A percentile compares a stretch with the other conserved stretches of the same genome.
phyloP scores from a whole-genome alignment of 331 rosid genomes.

The Rhamnella rubrinervis region DNA sequence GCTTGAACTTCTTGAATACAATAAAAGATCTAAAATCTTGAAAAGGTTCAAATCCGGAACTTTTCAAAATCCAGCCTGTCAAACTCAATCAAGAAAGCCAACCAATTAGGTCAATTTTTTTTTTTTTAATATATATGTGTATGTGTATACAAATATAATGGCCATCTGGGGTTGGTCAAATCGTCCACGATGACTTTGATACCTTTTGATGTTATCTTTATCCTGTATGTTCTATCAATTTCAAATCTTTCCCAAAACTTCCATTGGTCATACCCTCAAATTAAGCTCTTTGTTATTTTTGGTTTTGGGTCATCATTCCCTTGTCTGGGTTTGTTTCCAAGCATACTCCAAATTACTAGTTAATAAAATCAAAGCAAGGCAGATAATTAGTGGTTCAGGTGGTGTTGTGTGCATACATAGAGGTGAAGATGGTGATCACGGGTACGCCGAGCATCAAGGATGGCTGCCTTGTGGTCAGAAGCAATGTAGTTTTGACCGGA shows the following conservation, averaged over 20 bases:
- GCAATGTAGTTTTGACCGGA: conserved; percentile 34
- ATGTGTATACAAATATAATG: background rate
- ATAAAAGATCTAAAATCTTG: too few relatives aligned
- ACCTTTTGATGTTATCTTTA: background rate
- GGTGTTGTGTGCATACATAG: background rate
- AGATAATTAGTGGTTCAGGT: background rate
- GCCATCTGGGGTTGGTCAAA: background rate
- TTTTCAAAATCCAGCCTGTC: too few relatives aligned
- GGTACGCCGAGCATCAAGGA: conserved; percentile 41
- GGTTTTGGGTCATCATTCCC: too few relatives aligned
- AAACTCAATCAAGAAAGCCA: background rate
- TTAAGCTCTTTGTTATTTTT: too few relatives aligned
- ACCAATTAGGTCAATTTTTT: background rate
- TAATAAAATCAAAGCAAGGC: background rate
- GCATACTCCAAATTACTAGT: too few relatives aligned
- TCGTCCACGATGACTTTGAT: background rate
- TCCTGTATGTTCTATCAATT: too few relatives aligned
- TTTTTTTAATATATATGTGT: too few relatives aligned
- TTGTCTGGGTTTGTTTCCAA: background rate
- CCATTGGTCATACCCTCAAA: too few relatives aligned
- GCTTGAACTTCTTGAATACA: too few relatives aligned
- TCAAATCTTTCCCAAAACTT: too few relatives aligned
- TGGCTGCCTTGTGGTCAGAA: conserved; percentile 44
- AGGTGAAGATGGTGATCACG: conserved; percentile 44
- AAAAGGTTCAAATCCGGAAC: too few relatives aligned